phyloP scores from a whole-genome alignment of 2,329 filamentous ascomycete species.

The Coniochaeta sp. region DNA sequence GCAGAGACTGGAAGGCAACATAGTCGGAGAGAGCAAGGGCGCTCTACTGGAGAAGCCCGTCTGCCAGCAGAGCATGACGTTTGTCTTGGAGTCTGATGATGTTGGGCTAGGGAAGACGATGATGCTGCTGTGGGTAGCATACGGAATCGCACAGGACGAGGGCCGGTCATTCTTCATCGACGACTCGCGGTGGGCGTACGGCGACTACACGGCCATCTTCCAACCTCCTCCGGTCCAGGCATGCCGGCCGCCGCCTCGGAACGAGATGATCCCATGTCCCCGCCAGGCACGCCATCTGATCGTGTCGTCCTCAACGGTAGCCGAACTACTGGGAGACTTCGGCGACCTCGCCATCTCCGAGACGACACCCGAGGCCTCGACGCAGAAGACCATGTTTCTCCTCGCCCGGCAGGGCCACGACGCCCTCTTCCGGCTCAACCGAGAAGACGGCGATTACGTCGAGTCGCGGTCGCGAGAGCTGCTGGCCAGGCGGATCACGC shows the following conservation, averaged over 20 bases:
- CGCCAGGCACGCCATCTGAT: conserved; percentile 67
- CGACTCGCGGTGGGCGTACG: conserved; percentile 77
- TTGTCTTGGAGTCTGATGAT: conserved; percentile 65
- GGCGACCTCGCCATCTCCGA: conserved; percentile 43
- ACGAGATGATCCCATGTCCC: conserved; percentile 74
- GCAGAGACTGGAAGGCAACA: conserved; percentile 19
- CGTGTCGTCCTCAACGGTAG: conserved; percentile 61
- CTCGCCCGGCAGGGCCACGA: conserved; percentile 65
- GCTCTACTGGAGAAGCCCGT: conserved; percentile 38
- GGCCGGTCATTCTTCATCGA: conserved; percentile 75
- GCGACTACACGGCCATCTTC: conserved; percentile 67
- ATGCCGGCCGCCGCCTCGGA: conserved; percentile 64
- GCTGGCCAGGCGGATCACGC: conserved; percentile 30
- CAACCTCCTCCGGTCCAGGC: conserved; percentile 53
- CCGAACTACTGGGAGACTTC: conserved; percentile 53
- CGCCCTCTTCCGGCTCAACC: conserved; percentile 61
- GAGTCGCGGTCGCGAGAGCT: conserved; percentile 50
- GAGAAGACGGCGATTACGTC: conserved; percentile 60
- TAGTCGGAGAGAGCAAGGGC: conserved; percentile 40
- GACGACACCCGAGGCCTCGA: conserved; percentile 38
- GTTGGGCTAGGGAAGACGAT: conserved; percentile 71
- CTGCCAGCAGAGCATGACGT: conserved; percentile 68
- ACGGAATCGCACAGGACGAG: conserved; percentile 69
- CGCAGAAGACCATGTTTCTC: conserved; percentile 55
- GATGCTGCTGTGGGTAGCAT: conserved; percentile 77